Percentiles rank a stretch among this genome's conserved stretches.
These are phyloP conservation scores for Aspergillus spinulosporus DNA, from an alignment of 2,329 filamentous ascomycete species.

Conservation along the genomic window DNA sequence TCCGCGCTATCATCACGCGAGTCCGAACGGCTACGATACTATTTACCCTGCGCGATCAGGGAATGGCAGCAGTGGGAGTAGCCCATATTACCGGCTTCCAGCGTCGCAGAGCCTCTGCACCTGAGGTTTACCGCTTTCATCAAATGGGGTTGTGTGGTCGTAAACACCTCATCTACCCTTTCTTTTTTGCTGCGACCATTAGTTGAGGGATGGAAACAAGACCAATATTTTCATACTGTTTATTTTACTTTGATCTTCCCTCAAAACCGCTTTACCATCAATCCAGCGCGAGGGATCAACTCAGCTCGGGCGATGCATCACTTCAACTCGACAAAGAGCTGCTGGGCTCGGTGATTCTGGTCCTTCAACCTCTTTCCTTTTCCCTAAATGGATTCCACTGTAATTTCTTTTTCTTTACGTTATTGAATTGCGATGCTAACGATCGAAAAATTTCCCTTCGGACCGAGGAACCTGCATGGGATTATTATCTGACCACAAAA, in stretches of 20 bases:
- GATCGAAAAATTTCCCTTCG: constrained; percentile 1
- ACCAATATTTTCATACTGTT: constrained; percentile 3
- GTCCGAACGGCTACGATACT: constrained; percentile 33
- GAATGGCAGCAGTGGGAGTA: constrained; percentile 15
- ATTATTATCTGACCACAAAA: constrained; percentile 5
- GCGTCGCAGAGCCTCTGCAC: constrained; percentile 39
- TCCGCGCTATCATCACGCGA: constrained; percentile 26
- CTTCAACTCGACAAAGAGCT: background rate
- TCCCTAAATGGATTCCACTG: background rate
- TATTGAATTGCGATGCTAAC: constrained; percentile 6
- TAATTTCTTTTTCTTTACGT: constrained; percentile 6
- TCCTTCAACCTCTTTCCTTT: constrained; percentile 6
- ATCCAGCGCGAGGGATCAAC: constrained; percentile 12
- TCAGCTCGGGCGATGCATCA: constrained; percentile 2
- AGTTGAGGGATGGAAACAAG: constrained; percentile 8
- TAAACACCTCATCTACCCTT: constrained; percentile 6
- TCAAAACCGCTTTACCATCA: background rate
- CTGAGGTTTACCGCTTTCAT: constrained; percentile 18
- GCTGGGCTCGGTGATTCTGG: background rate
- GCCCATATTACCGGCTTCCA: constrained; percentile 36
- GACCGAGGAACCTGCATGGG: constrained; percentile 9
- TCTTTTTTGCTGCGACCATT: background rate
- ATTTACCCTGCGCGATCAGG: constrained; percentile 30
- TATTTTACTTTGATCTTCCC: background rate
- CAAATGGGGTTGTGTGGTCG: background rate